Conservation (phyloP, 2,329 filamentous ascomycete species). For the Phaeosphaeriaceae sp. region DNA sequence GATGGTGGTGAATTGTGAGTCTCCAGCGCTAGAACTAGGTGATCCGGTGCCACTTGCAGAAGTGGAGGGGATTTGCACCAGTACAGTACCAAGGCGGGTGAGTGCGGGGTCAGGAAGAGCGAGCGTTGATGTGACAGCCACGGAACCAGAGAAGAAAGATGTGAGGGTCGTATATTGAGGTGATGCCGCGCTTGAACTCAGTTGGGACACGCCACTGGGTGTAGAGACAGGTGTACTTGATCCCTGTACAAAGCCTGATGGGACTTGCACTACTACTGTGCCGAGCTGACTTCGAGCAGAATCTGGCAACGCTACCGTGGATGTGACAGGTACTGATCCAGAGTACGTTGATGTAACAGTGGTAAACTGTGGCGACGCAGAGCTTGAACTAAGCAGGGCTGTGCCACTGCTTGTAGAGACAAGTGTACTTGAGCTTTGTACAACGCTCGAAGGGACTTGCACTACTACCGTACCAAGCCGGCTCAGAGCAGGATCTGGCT, state of each 20-base stretch:
- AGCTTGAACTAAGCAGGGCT: not conserved
- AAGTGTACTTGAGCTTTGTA: not conserved
- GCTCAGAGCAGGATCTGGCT: not conserved
- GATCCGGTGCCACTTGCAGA: not conserved
- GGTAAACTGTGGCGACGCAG: not conserved
- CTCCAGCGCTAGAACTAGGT: not conserved
- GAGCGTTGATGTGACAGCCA: not conserved
- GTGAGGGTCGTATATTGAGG: not conserved
- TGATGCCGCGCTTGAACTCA: not conserved
- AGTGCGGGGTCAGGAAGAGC: not conserved
- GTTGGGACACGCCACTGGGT: not conserved
- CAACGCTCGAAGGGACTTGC: not conserved
- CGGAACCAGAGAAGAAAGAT: not conserved
- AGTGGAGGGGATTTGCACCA: not conserved
- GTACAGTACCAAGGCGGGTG: not conserved
- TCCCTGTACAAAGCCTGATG: not conserved
- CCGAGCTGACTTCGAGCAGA: not conserved
- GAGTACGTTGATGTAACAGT: not conserved
- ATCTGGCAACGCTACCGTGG: not conserved
- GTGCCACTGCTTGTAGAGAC: not conserved
- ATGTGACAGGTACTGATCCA: not conserved
- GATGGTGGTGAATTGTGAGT: not conserved
- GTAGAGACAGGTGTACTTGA: not conserved
- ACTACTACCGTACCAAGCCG: not conserved
- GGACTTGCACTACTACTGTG: not conserved